These are phyloP conservation scores for Diaporthe sp. DNA, from an alignment of 2,329 filamentous ascomycete genomes.

Conservation along the genomic window DNA sequence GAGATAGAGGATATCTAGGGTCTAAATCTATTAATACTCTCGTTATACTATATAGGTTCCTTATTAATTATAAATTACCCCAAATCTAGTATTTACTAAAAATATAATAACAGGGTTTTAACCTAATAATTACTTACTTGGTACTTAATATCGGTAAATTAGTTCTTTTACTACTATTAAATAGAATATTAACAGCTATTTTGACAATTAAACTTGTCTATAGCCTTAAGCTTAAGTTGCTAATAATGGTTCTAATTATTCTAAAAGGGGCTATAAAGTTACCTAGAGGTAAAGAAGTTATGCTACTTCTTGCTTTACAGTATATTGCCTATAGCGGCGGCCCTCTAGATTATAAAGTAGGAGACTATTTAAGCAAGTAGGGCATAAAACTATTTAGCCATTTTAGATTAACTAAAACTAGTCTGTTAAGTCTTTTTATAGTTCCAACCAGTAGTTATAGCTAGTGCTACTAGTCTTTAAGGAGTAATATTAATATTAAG, in stretches of 20 bases:
- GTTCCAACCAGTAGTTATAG: not conserved
- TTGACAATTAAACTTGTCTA: not conserved
- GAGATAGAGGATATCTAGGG: not conserved
- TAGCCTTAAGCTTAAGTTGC: not conserved
- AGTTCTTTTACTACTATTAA: not conserved
- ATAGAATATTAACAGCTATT: not conserved
- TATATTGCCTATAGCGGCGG: not conserved
- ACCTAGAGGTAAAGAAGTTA: not conserved
- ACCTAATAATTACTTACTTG: not conserved
- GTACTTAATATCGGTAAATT: not conserved
- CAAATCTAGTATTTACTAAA: not conserved
- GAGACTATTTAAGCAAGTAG: not conserved
- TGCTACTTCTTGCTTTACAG: not conserved
- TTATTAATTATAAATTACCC: too few relatives aligned
- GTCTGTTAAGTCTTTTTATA: not conserved
- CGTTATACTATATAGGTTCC: not conserved
- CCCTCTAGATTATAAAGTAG: not conserved
- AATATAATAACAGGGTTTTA: not conserved
- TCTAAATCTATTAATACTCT: not conserved
- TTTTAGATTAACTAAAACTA: not conserved
- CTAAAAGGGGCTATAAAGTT: not conserved
- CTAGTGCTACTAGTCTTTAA: not conserved
- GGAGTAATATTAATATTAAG: not conserved
- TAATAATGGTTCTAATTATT: not conserved
- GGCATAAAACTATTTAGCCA: not conserved